Base-by-base conservation (phyloP, 768 basidiomycete species). In the Aureoboletus auriporus region DNA sequence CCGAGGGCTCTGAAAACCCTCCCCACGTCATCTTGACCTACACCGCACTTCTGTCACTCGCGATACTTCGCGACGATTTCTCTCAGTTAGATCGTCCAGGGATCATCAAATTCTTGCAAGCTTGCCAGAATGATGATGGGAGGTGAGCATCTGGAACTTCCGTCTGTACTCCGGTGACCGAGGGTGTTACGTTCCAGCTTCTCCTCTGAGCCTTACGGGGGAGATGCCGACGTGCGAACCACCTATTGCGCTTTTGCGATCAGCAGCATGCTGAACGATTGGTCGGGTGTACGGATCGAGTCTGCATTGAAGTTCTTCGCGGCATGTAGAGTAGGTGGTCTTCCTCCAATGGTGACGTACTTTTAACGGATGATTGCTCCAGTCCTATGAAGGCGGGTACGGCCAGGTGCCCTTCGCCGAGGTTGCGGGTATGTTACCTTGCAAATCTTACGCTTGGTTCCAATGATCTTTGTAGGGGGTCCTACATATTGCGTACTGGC, bases 301-400 rank as follows among this genome's bases (percentile, higher is more conserved):
- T 69, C 66, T 17, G 85, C 90, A 0, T 59, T 86, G 11, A 62
- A 58, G 4, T 96, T 85, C 57, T 78, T 96, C 31, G 66, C 71
- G 14, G 67, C 74, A 4, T 96, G 94, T 64, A 75, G 85, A 65
- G 93, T 94, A 61, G 57, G 77, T 62, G 11, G 8, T 31, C 27
- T 10, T 13, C 5, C 26, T 20, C 33, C 26, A 35, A 20, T 50
- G 31, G 1, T n/a, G n/a, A 5, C 8, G 1, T 23, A 26, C 16
- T 2, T 23, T 30, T 56, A 28, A 60, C 39, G 20, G 17, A 46
- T 27, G 13, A 13, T n/a, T 31, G 30, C 42, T 13, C 29, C 55
- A 97, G 94, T 84, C 84, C 3, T 90, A 93, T 60, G 93, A 96
- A 75, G 93, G 93, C 12, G 94, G 91, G 1, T 99, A 89, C 57